Conservation (phyloP, 495 filamentous ascomycete species). For the Lichenothelia convexa region DNA sequence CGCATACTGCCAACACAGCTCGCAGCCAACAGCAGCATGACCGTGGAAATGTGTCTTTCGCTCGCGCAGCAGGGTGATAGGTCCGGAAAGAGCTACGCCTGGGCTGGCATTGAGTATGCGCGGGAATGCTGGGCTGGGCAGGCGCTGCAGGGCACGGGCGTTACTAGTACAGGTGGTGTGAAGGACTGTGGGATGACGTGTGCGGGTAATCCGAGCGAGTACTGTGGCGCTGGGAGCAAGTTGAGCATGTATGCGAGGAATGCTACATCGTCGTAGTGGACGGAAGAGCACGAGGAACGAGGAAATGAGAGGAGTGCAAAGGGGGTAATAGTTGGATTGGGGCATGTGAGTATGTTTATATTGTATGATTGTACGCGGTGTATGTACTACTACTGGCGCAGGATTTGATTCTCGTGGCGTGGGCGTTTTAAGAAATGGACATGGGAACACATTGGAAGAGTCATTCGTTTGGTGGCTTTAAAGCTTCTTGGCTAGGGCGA, state of each 20-base stretch:
- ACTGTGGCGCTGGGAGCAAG: conserved; percentile 8
- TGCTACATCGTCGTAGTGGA: too few species aligned
- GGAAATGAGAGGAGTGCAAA: too few species aligned
- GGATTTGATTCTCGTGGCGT: too few species aligned
- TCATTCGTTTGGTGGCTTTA: too few species aligned
- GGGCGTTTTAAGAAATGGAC: too few species aligned
- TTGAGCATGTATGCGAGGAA: conserved; percentile 12
- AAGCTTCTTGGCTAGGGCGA: too few species aligned
- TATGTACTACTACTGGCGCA: too few species aligned
- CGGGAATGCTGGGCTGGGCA: conserved; percentile 25
- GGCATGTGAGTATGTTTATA: too few species aligned
- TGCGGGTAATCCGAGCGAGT: conserved; percentile 10
- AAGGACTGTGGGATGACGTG: conserved; percentile 9
- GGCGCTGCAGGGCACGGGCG: conserved; percentile 1
- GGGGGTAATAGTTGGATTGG: too few species aligned
- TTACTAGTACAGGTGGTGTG: not conserved
- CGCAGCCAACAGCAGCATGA: conserved; percentile 3
- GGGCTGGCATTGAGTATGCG: conserved; percentile 21
- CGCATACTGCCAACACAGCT: conserved; percentile 13
- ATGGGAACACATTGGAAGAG: too few species aligned
- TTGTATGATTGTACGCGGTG: too few species aligned
- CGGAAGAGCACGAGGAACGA: too few species aligned
- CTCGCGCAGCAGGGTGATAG: conserved; percentile 12
- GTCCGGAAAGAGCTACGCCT: conserved; percentile 12
- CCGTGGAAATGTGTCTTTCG: conserved; percentile 16